These are phyloP conservation scores for Fragaria nilgerrensis DNA, from an alignment of 306 rosid genomes.

Conservation along the genomic window DNA sequence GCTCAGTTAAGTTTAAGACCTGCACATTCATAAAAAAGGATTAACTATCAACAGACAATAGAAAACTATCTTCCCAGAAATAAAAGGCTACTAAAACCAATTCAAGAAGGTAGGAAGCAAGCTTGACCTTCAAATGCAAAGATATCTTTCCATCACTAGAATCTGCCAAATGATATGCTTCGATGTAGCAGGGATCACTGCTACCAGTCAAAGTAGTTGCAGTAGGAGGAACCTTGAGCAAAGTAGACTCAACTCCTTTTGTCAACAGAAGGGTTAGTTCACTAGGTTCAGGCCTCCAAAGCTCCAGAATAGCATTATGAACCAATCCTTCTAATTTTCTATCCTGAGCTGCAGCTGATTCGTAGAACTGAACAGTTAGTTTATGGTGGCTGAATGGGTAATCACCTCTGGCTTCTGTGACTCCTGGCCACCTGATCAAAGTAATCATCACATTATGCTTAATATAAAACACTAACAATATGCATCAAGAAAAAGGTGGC, in stretches of 20 bases:
- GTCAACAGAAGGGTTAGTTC: constrained; percentile 89
- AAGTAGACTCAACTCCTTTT: constrained; percentile 81
- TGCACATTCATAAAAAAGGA: constrained; percentile 42
- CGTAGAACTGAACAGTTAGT: constrained; percentile 94
- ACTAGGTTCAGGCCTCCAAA: constrained; percentile 97
- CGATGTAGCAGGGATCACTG: constrained; percentile 97
- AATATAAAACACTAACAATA: background rate
- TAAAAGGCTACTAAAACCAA: background rate
- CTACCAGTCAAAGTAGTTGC: constrained; percentile 95
- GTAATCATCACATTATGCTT: constrained; percentile 9
- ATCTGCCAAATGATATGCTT: constrained; percentile 96
- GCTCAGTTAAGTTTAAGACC: constrained; percentile 96
- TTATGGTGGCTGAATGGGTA: constrained; percentile 99
- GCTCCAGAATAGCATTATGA: constrained; percentile 97
- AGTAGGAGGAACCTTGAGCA: constrained; percentile 94
- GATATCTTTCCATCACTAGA: constrained; percentile 86
- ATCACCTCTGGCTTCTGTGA: constrained; percentile 93
- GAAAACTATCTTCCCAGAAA: background rate
- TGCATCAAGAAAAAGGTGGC: background rate
- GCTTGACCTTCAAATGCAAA: constrained; percentile 85
- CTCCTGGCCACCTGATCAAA: constrained; percentile 87
- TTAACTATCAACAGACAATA: constrained; percentile 10
- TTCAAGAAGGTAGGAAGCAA: background rate
- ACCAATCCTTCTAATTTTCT: constrained; percentile 96
- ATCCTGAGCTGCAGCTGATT: constrained; percentile 98